phyloP scores from a whole-genome alignment of 2,329 filamentous ascomycete species.

The Botrytis pseudocinerea region DNA sequence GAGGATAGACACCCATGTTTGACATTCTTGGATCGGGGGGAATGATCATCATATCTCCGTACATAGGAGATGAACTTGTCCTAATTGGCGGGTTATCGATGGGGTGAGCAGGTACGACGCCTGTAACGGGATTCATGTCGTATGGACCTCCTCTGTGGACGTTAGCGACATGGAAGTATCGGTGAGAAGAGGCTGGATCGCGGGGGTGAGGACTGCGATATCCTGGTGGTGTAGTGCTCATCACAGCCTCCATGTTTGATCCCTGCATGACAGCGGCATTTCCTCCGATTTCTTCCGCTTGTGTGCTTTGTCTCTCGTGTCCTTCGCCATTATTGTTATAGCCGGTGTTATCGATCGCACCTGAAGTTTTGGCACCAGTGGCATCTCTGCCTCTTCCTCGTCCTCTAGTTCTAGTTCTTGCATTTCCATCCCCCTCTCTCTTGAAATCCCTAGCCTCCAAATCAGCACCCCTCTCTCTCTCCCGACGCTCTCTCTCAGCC shows the following conservation, averaged over 20 bases:
- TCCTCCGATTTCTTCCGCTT: background rate
- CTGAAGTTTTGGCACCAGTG: background rate
- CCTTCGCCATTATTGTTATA: background rate
- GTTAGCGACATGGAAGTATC: background rate
- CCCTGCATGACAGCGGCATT: background rate
- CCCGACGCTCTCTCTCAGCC: slow-evolving; percentile 30
- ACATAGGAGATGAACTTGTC: background rate
- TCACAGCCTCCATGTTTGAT: background rate
- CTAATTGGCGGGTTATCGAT: background rate
- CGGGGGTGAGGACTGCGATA: background rate
- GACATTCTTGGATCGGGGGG: background rate
- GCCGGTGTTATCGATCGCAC: background rate
- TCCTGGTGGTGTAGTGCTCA: background rate
- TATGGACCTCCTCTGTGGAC: background rate
- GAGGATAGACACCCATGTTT: slow-evolving; percentile 3
- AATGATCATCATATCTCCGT: slow-evolving; percentile 11
- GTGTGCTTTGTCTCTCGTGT: background rate
- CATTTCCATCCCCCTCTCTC: background rate
- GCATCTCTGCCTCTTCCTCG: background rate
- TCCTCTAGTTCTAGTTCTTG: background rate
- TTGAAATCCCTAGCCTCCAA: background rate
- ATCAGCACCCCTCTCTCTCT: background rate
- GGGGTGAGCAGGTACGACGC: background rate
- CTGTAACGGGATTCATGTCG: slow-evolving; percentile 11
- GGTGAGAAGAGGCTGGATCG: background rate